A percentile compares a stretch with the other conserved stretches of the same genome.
Evolutionary conservation across 2,329 filamentous ascomycete genomes (phyloP).

Genomic region (Cyphellophora europaea): DNA sequence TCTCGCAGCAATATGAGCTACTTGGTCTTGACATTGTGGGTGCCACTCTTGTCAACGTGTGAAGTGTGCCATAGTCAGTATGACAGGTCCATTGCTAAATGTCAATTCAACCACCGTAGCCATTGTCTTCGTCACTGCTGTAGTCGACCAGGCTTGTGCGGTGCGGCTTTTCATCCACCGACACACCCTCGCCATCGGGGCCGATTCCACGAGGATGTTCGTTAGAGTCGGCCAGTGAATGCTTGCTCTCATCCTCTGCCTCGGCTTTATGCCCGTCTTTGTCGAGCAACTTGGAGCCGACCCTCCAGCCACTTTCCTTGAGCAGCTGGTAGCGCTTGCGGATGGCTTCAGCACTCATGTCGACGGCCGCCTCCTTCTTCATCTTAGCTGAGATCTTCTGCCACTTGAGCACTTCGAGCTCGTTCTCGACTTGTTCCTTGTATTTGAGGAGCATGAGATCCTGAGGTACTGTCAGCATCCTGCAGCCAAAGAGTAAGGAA

Average conservation of each 20-base stretch:
- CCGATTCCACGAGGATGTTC: too few relatives aligned
- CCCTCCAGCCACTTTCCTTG: not conserved
- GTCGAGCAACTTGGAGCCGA: slow-evolving; percentile 1
- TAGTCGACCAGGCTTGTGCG: too few relatives aligned
- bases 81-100: too few relatives aligned
- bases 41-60: too few relatives aligned
- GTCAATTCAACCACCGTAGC: not conserved
- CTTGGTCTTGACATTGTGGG: too few relatives aligned
- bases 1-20: too few relatives aligned
- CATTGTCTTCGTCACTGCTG: slow-evolving; percentile 1
- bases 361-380: not conserved
- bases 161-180: too few relatives aligned
- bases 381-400: slow-evolving; percentile 1
- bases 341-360: not conserved
- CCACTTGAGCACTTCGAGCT: not conserved
- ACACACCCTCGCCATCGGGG: too few relatives aligned
- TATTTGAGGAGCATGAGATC: not conserved
- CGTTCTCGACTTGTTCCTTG: not conserved
- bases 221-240: too few relatives aligned
- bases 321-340: not conserved
- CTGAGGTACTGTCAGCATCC: not conserved
- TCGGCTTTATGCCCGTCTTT: not conserved
- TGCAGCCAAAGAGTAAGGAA: not conserved
- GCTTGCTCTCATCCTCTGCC: not conserved
- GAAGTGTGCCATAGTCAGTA: too few relatives aligned